A percentile compares a stretch with the other conserved stretches of the same genome.
Conservation (phyloP, 441 rosid species). For the Cnidoscolus chayamansa region DNA sequence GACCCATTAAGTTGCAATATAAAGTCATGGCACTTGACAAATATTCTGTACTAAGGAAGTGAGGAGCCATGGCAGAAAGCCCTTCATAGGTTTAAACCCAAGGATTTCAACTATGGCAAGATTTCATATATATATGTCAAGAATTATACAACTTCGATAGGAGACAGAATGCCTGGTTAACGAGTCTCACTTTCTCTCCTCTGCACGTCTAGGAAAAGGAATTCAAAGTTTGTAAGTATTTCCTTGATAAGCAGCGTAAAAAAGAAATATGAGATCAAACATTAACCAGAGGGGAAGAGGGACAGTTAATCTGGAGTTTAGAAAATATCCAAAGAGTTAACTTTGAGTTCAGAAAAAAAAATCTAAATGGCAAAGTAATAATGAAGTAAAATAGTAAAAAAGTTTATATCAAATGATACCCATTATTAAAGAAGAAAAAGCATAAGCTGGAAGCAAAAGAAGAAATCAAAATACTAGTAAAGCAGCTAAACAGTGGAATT, state of each 20-base stretch:
- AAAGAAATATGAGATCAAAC: slow-evolving; percentile 2
- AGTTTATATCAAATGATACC: neutral
- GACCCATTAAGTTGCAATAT: neutral
- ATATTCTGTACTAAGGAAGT: neutral
- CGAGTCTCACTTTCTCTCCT: slow-evolving; percentile 68
- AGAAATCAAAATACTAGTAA: neutral
- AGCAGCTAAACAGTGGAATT: neutral
- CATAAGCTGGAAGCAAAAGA: neutral
- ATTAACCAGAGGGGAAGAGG: neutral
- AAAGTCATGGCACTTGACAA: neutral
- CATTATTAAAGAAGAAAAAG: neutral
- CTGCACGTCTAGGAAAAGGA: slow-evolving; percentile 80
- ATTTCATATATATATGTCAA: neutral
- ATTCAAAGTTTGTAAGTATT: slow-evolving; percentile 69
- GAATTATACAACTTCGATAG: slow-evolving; percentile 2
- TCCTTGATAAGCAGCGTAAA: slow-evolving; percentile 70
- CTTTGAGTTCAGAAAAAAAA: too few relatives aligned
- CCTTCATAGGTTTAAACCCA: slow-evolving; percentile 2
- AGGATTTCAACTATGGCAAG: slow-evolving; percentile 7
- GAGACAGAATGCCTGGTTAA: neutral
- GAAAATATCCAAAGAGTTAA: neutral
- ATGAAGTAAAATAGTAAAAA: neutral
- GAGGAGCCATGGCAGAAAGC: neutral
- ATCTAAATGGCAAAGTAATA: neutral
- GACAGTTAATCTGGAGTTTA: neutral